phyloP scores from a whole-genome alignment of 495 filamentous ascomycete genomes.

The Friedmanniomyces simplex region DNA sequence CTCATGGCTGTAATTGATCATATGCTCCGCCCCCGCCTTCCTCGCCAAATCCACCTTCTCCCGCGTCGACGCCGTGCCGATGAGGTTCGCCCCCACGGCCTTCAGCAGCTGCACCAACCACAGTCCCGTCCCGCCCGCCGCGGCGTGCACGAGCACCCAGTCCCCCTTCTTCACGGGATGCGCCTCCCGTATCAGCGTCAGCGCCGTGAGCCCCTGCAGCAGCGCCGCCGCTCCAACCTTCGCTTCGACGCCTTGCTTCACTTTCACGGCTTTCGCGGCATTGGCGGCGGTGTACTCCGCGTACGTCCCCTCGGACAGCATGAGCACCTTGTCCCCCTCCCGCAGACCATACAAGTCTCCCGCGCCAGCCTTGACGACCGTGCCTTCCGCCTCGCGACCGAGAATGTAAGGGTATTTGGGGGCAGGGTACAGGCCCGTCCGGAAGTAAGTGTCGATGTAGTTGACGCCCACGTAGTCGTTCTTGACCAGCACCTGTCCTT shows the following conservation, averaged over 20 bases:
- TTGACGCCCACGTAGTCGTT: constrained; percentile 83
- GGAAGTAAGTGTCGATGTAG: constrained; percentile 88
- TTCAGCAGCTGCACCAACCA: constrained; percentile 67
- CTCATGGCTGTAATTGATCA: constrained; percentile 61
- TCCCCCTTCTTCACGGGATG: constrained; percentile 64
- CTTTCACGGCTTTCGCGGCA: constrained; percentile 44
- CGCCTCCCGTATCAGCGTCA: constrained; percentile 70
- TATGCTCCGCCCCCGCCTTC: constrained; percentile 63
- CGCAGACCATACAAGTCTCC: constrained; percentile 20
- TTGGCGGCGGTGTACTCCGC: constrained; percentile 65
- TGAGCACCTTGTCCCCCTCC: constrained; percentile 27
- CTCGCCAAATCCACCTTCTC: constrained; percentile 72
- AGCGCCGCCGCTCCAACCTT: constrained; percentile 55
- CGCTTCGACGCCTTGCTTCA: constrained; percentile 56
- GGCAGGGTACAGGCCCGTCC: constrained; percentile 71
- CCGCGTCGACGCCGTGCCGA: constrained; percentile 67
- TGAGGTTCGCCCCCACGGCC: constrained; percentile 63
- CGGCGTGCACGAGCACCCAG: constrained; percentile 82
- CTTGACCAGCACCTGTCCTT: constrained; percentile 67
- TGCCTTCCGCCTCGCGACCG: constrained; percentile 72
- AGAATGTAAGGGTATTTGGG: constrained; percentile 64
- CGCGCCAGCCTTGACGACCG: constrained; percentile 44
- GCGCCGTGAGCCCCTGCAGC: constrained; percentile 77
- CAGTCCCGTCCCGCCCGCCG: constrained; percentile 78
- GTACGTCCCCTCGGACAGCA: constrained; percentile 50